These are phyloP conservation scores for Magnaporthiopsis rhizophila DNA, from an alignment of 2,329 filamentous ascomycete genomes.

Conservation along the genomic window DNA sequence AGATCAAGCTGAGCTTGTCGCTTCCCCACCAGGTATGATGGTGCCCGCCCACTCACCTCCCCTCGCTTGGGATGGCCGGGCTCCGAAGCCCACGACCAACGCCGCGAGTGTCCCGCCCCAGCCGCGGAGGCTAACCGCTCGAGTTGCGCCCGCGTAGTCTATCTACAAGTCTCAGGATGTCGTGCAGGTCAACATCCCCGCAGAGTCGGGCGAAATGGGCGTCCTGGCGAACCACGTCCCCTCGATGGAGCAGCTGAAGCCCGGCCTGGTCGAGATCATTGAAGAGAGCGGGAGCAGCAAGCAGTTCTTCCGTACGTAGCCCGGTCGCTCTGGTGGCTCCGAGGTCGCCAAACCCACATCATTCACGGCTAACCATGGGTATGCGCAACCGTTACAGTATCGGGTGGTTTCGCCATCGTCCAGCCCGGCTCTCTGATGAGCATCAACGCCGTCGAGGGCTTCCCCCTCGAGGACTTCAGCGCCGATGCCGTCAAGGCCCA, in stretches of 20 bases:
- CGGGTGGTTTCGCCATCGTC: conserved; percentile 92
- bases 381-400: conserved; percentile 52
- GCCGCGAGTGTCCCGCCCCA: background rate
- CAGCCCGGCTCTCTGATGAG: conserved; percentile 91
- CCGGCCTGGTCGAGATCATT: conserved; percentile 87
- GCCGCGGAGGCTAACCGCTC: background rate
- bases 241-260: conserved; percentile 97
- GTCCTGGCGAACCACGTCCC: conserved; percentile 98
- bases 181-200: conserved; percentile 97
- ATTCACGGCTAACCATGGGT: background rate
- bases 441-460: conserved; percentile 98
- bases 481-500: conserved; percentile 80
- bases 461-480: conserved; percentile 92
- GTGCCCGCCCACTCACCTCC: background rate
- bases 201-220: conserved; percentile 98
- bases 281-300: conserved; percentile 87
- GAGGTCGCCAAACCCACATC: background rate
- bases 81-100: background rate
- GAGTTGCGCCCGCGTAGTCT: conserved; percentile 39
- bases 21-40: conserved; percentile 93
- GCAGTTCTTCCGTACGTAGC: conserved; percentile 90
- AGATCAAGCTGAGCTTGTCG: conserved; percentile 96
- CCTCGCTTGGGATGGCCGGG: background rate
- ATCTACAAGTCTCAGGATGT: conserved; percentile 61
- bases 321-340: background rate